Conservation (phyloP, 768 basidiomycete genomes). For the Thelephora ganbajun region DNA sequence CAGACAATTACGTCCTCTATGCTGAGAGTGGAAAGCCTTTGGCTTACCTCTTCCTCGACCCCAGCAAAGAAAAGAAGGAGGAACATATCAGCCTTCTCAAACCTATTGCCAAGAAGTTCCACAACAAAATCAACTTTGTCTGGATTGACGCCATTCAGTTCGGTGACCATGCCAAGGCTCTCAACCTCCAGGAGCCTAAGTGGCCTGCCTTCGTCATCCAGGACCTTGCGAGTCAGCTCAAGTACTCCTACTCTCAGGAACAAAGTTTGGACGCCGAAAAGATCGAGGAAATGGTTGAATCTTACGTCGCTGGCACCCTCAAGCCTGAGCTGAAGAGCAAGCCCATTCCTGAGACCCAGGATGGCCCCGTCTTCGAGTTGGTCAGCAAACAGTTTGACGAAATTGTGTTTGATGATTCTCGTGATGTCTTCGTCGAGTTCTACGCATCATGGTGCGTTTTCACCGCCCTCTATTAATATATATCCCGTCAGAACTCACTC, state of each 20-base stretch:
- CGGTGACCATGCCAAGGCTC: slow-evolving; percentile 86
- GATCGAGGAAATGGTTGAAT: slow-evolving; percentile 43
- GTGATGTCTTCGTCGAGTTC: slow-evolving; percentile 95
- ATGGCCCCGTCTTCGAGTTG: slow-evolving; percentile 68
- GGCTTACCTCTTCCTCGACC: slow-evolving; percentile 90
- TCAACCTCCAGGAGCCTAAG: slow-evolving; percentile 73
- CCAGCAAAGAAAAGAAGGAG: slow-evolving; percentile 49
- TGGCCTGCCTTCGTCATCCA: slow-evolving; percentile 96
- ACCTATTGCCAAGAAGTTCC: slow-evolving; percentile 69
- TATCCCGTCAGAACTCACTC: neutral
- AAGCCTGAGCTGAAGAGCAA: slow-evolving; percentile 81
- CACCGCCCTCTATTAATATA: slow-evolving; percentile 8
- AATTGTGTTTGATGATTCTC: slow-evolving; percentile 70
- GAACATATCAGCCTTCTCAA: slow-evolving; percentile 51
- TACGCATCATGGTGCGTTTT: slow-evolving; percentile 82
- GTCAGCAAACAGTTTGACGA: slow-evolving; percentile 87
- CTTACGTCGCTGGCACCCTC: slow-evolving; percentile 61
- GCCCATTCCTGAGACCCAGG: slow-evolving; percentile 71
- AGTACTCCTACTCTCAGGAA: slow-evolving; percentile 74
- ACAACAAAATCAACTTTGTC: slow-evolving; percentile 89
- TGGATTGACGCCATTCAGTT: slow-evolving; percentile 96
- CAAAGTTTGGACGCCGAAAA: slow-evolving; percentile 43
- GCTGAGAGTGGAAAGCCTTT: slow-evolving; percentile 74
- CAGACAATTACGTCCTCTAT: slow-evolving; percentile 86
- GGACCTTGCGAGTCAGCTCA: slow-evolving; percentile 68